Percentiles rank a stretch among this genome's conserved stretches.
Evolutionary conservation across 208 protist species (phyloP).

Genomic region (Acanthamoeba culbertsoni): DNA sequence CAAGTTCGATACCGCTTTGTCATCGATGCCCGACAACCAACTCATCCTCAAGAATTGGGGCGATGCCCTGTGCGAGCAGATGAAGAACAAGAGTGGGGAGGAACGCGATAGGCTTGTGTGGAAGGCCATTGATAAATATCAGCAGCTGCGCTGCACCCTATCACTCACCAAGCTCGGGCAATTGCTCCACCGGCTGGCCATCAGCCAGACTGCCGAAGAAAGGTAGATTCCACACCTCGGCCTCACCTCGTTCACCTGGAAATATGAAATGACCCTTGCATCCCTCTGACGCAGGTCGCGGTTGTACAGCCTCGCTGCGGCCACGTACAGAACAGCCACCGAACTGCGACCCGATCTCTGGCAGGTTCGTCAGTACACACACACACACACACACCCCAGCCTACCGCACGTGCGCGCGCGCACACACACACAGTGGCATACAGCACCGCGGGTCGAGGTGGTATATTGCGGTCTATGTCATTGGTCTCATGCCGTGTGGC

Average conservation of each 20-base stretch:
- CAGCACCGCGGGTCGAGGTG: too few relatives aligned
- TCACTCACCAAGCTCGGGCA: background rate
- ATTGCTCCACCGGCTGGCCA: background rate
- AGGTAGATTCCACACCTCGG: background rate
- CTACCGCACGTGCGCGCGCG: too few relatives aligned
- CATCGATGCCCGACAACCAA: background rate
- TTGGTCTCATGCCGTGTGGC: background rate
- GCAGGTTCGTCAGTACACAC: too few relatives aligned
- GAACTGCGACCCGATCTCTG: background rate
- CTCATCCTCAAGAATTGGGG: slow-evolving; percentile 43
- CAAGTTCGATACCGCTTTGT: slow-evolving; percentile 14
- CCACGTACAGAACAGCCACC: background rate
- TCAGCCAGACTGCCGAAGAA: background rate
- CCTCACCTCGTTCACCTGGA: too few relatives aligned
- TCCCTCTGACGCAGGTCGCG: background rate
- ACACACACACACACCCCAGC: too few relatives aligned
- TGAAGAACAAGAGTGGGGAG: background rate
- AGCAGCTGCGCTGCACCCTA: background rate
- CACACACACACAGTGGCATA: too few relatives aligned
- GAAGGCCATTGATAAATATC: slow-evolving; percentile 2
- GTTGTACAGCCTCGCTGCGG: background rate
- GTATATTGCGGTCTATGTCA: too few relatives aligned
- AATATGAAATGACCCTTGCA: too few relatives aligned
- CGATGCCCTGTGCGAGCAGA: background rate
- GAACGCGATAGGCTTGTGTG: background rate